Evolutionary conservation across 1,284 basidiomycete species (phyloP).

Genomic region (Peniophora sp.): DNA sequence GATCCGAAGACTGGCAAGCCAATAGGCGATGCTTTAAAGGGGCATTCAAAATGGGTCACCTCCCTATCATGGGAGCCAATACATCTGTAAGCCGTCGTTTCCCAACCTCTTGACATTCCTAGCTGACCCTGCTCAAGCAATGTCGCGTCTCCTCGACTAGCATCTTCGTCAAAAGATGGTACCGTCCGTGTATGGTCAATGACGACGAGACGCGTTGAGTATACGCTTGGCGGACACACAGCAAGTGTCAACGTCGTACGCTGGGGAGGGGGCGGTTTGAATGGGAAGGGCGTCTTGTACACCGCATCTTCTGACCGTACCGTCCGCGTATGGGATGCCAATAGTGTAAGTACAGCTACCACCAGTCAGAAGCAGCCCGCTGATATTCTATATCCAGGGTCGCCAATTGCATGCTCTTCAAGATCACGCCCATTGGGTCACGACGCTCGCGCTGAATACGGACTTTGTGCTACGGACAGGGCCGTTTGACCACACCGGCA

Average conservation of each 20-base stretch:
- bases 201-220: constrained; percentile 66
- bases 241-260: constrained; percentile 93
- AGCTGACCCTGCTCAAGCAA: constrained; percentile 39
- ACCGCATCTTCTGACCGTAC: constrained; percentile 93
- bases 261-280: constrained; percentile 81
- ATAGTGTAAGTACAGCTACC: constrained; percentile 46
- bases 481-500: constrained; percentile 85
- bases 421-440: constrained; percentile 99
- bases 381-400: constrained; percentile 40
- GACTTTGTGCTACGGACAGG: constrained; percentile 94
- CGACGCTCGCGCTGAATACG: constrained; percentile 90
- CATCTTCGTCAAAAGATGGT: constrained; percentile 93
- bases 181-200: constrained; percentile 93
- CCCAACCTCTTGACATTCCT: not conserved
- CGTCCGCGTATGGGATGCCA: constrained; percentile 90
- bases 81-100: constrained; percentile 57
- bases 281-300: constrained; percentile 75
- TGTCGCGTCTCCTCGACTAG: constrained; percentile 71
- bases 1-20: constrained; percentile 84
- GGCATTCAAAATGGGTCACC: constrained; percentile 96
- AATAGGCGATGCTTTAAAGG: constrained; percentile 78
- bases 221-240: constrained; percentile 87
- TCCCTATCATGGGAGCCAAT: constrained; percentile 96
- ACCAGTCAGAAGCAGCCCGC: too few species aligned
- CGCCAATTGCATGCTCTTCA: constrained; percentile 69